These are phyloP conservation scores for Gnaphalium uliginosum DNA, from an alignment of 129 eudicot genomes.

Conservation along the genomic window DNA sequence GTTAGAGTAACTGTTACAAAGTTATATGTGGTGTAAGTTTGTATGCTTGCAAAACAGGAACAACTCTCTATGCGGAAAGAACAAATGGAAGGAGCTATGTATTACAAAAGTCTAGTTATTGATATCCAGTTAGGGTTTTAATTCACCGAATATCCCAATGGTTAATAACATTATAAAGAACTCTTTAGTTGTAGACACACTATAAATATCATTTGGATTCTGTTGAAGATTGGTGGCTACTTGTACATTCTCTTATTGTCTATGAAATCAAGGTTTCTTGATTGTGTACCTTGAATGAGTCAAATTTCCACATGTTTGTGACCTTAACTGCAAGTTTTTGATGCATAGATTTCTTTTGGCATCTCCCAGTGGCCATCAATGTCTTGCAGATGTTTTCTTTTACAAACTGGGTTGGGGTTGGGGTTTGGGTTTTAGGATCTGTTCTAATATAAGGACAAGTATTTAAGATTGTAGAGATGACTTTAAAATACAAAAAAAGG, in stretches of 20 bases:
- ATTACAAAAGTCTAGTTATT: not conserved
- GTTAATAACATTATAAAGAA: constrained; percentile 9
- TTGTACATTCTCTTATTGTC: constrained; percentile 4
- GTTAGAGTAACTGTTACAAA: too few relatives aligned
- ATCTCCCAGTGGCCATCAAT: too few relatives aligned
- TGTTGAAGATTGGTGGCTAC: not conserved
- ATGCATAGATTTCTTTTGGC: too few relatives aligned
- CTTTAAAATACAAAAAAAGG: too few relatives aligned
- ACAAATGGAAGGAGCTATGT: not conserved
- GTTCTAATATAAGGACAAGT: too few relatives aligned
- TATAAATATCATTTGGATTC: not conserved
- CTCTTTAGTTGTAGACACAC: not conserved
- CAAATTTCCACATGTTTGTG: too few relatives aligned
- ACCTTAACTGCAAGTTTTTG: too few relatives aligned
- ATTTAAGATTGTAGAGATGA: too few relatives aligned
- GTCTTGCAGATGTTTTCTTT: too few relatives aligned
- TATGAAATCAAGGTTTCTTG: not conserved
- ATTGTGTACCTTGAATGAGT: constrained; percentile 9
- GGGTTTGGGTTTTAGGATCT: too few relatives aligned
- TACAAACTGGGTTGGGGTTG: too few relatives aligned
- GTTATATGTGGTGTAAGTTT: not conserved
- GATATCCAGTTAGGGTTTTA: not conserved
- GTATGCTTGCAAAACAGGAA: constrained; percentile 5
- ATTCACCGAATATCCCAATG: not conserved
- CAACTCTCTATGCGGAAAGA: not conserved